Conservation (phyloP, 176 grass and related monocot species). For the Sorghum bicolor region Sorghum_bicolor_NCBIv3 NC_012872.2:64918001-64918500, state of each 20-base stretch:
- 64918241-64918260: not conserved
- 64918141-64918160: not conserved
- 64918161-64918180: not conserved
- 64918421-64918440: not conserved
- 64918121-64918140: slow-evolving; percentile 1
- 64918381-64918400: not conserved
- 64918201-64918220: not conserved
- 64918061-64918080: not conserved
- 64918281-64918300: not conserved
- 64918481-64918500: not conserved
- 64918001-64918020: not conserved
- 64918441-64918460: not conserved
- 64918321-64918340: slow-evolving; percentile 3
- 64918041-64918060: not conserved
- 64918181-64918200: not conserved
- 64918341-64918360: not conserved
- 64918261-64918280: not conserved
- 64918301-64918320: not conserved
- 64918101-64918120: not conserved
- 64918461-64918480: not conserved
- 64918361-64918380: not conserved
- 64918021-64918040: not conserved
- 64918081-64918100: not conserved
- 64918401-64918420: not conserved
- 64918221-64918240: not conserved